A percentile compares a stretch with the other conserved stretches of the same genome.
Evolutionary conservation across 495 filamentous ascomycete species (phyloP).

Genomic region (Saxophila tyrrhenica): DNA sequence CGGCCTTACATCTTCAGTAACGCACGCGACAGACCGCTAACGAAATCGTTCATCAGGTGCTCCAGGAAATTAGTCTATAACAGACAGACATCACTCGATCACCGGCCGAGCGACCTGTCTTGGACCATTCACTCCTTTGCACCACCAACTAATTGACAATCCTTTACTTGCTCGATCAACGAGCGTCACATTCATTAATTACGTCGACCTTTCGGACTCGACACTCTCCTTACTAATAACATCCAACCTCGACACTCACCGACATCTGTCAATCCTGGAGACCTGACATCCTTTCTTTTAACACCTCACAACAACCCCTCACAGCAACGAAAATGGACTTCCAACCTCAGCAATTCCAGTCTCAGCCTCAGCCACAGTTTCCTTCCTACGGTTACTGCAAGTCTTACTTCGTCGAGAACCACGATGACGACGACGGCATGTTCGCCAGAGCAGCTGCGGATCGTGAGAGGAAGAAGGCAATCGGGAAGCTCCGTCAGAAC

Average conservation of each 20-base stretch:
- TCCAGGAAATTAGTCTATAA: constrained; percentile 17
- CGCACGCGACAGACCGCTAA: not conserved
- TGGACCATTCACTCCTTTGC: constrained; percentile 28
- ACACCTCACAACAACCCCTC: constrained; percentile 4
- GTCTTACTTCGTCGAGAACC: constrained; percentile 76
- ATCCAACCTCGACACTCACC: constrained; percentile 5
- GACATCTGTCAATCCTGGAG: constrained; percentile 20
- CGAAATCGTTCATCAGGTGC: not conserved
- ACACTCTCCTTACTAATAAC: constrained; percentile 19
- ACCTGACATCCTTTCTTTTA: constrained; percentile 31
- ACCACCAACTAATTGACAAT: constrained; percentile 46
- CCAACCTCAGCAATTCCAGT: constrained; percentile 35
- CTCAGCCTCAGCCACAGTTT: constrained; percentile 25
- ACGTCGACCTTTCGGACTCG: constrained; percentile 30
- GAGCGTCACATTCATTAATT: constrained; percentile 45
- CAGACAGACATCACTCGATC: constrained; percentile 6
- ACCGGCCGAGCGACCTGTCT: constrained; percentile 12
- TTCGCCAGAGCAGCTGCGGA: constrained; percentile 30
- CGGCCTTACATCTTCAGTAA: constrained; percentile 9
- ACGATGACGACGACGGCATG: constrained; percentile 47
- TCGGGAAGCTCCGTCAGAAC: constrained; percentile 67
- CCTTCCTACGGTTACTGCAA: constrained; percentile 42
- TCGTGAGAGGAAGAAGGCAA: constrained; percentile 61
- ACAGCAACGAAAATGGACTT: constrained; percentile 58
- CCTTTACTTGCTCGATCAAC: constrained; percentile 43